Conservation (phyloP, 371 early-diverging fungal species). For the Encephalitozoon romaleae region DNA sequence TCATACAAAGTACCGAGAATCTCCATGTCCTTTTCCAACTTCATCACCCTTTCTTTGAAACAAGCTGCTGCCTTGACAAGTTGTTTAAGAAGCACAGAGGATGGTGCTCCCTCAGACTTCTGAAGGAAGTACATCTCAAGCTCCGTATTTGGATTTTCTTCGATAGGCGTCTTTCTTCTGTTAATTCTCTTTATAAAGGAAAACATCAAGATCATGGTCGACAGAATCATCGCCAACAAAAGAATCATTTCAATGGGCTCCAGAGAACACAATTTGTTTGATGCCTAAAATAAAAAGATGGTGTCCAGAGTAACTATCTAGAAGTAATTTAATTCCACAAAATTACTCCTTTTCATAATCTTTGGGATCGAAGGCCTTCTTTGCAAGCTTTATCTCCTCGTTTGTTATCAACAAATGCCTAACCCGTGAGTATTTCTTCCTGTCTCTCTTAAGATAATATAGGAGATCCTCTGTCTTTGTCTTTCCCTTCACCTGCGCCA, state of each 20-base stretch:
- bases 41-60: background rate
- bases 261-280: background rate
- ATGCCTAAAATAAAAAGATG: background rate
- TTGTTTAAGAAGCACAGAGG: background rate
- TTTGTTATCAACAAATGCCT: slow-evolving; percentile 82
- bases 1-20: slow-evolving; percentile 1
- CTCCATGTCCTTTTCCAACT: slow-evolving; percentile 27
- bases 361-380: slow-evolving; percentile 62
- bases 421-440: slow-evolving; percentile 83
- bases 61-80: background rate
- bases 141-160: background rate
- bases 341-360: slow-evolving; percentile 59
- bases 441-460: slow-evolving; percentile 76
- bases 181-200: background rate
- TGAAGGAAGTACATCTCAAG: slow-evolving; percentile 8
- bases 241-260: slow-evolving; percentile 9
- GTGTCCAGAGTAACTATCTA: background rate
- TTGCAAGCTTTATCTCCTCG: slow-evolving; percentile 80
- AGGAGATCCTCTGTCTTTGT: slow-evolving; percentile 82
- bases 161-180: background rate
- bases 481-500: slow-evolving; percentile 63
- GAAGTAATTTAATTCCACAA: background rate
- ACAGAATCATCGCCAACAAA: background rate
- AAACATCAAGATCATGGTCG: background rate
- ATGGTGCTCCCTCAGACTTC: background rate